Evolutionary conservation across 1,284 basidiomycete species (phyloP).

Genomic region (Irpex sp.): DNA sequence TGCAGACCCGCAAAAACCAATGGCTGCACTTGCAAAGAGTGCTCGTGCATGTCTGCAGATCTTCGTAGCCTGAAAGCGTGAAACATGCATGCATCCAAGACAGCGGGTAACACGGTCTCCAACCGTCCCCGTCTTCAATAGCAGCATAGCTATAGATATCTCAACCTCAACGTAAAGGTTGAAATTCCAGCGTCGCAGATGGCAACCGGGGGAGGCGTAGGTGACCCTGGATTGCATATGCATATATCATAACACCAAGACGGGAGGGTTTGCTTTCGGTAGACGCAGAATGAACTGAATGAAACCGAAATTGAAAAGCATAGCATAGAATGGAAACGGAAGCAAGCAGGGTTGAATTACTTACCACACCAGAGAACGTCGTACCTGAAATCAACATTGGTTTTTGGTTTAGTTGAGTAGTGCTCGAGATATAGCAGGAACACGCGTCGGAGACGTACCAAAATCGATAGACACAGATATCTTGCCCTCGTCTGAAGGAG

Average conservation of each 20-base stretch:
- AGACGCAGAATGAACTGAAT: background rate
- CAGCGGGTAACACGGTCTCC: too few species aligned
- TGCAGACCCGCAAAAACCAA: too few species aligned
- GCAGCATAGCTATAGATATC: too few species aligned
- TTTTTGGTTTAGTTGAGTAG: background rate
- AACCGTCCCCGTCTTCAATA: background rate
- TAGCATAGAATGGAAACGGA: background rate
- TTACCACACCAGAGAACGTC: constrained; percentile 78
- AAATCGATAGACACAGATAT: constrained; percentile 79
- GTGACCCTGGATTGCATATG: background rate
- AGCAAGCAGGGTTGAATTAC: constrained; percentile 25
- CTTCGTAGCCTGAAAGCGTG: too few species aligned
- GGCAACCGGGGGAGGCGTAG: too few species aligned
- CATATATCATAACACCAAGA: background rate
- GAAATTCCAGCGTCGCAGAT: background rate
- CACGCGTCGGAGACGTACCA: constrained; percentile 38
- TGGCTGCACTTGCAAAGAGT: too few species aligned
- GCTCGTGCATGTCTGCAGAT: too few species aligned
- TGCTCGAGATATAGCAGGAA: constrained; percentile 3
- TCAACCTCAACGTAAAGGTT: background rate
- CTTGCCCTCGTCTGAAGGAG: constrained; percentile 51
- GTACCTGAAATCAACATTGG: constrained; percentile 45
- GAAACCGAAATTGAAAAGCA: background rate
- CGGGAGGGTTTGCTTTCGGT: background rate
- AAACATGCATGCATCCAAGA: too few species aligned